phyloP scores from a whole-genome alignment of 192 early-diverging fungal species.

The Rhizoclosmatium sp. region DNA sequence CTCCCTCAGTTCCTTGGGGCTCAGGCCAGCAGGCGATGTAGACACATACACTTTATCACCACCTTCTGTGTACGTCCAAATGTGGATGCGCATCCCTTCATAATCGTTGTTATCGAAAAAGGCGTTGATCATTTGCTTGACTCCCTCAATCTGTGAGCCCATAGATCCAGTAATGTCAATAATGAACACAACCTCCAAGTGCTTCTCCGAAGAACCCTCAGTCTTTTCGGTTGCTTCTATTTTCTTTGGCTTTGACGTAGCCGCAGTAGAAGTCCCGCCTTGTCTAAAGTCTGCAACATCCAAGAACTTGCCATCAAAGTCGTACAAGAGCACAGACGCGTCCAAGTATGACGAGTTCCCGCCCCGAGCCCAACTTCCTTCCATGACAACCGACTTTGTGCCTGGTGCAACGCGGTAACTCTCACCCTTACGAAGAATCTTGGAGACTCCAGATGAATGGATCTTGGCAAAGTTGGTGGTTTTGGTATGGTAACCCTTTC shows the following conservation, averaged over 20 bases:
- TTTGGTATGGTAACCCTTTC: constrained; percentile 45
- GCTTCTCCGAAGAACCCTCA: neutral
- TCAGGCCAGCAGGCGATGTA: neutral
- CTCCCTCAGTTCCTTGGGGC: neutral
- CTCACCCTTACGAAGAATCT: constrained; percentile 44
- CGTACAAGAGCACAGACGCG: constrained; percentile 38
- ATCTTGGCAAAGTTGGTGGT: constrained; percentile 44
- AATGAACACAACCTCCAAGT: constrained; percentile 37
- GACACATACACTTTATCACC: constrained; percentile 11
- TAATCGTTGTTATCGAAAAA: constrained; percentile 26
- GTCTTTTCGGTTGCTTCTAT: too few relatives aligned
- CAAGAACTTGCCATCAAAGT: constrained; percentile 27
- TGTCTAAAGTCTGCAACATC: constrained; percentile 16
- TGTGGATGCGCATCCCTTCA: constrained; percentile 16
- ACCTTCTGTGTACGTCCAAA: constrained; percentile 38
- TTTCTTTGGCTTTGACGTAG: too few relatives aligned
- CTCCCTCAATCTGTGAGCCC: constrained; percentile 36
- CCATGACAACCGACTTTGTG: constrained; percentile 43
- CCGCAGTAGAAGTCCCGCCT: neutral
- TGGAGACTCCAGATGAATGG: constrained; percentile 42
- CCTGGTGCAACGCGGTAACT: constrained; percentile 39
- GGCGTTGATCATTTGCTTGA: constrained; percentile 34
- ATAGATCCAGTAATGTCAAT: constrained; percentile 32
- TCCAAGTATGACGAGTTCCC: constrained; percentile 31
- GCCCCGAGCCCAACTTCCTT: constrained; percentile 41